phyloP scores from a whole-genome alignment of 1,139 yeast genomes.

The Wickerhamomyces sp. region DNA sequence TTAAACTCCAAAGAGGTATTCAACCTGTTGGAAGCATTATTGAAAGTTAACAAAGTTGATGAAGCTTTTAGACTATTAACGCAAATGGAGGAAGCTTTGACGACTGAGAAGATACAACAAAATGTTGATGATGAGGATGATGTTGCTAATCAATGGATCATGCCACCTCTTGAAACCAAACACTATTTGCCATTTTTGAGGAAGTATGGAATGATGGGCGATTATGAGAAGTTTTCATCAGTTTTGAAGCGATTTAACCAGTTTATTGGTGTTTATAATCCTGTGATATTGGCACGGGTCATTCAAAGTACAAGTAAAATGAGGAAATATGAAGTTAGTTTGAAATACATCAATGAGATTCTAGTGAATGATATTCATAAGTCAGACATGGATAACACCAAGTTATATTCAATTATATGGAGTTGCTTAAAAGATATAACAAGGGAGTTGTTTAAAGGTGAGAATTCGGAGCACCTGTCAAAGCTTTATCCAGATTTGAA shows the following conservation, averaged over 20 bases:
- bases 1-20: constrained; percentile 12
- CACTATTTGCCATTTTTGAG: constrained; percentile 20
- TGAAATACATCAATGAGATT: constrained; percentile 10
- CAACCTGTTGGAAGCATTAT: constrained; percentile 11
- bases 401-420: constrained; percentile 21
- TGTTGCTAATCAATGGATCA: constrained; percentile 9
- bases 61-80: constrained; percentile 12
- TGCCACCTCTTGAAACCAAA: constrained; percentile 17
- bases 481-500: constrained; percentile 14
- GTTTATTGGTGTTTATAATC: constrained; percentile 9
- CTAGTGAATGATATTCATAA: constrained; percentile 16
- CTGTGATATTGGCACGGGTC: constrained; percentile 17
- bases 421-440: constrained; percentile 8
- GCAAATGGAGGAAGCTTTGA: constrained; percentile 13
- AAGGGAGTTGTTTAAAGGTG: neutral
- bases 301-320: constrained; percentile 11
- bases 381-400: constrained; percentile 1
- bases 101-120: neutral
- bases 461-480: neutral
- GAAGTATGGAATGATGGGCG: constrained; percentile 10
- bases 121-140: neutral
- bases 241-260: constrained; percentile 9
- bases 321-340: constrained; percentile 3
- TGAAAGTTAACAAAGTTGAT: constrained; percentile 9
- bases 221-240: constrained; percentile 5